A percentile compares a stretch with the other conserved stretches of the same genome.
These are phyloP conservation scores for Chenopodium formosanum DNA, from an alignment of 148 eudicot species.

Conservation along the genomic window DNA sequence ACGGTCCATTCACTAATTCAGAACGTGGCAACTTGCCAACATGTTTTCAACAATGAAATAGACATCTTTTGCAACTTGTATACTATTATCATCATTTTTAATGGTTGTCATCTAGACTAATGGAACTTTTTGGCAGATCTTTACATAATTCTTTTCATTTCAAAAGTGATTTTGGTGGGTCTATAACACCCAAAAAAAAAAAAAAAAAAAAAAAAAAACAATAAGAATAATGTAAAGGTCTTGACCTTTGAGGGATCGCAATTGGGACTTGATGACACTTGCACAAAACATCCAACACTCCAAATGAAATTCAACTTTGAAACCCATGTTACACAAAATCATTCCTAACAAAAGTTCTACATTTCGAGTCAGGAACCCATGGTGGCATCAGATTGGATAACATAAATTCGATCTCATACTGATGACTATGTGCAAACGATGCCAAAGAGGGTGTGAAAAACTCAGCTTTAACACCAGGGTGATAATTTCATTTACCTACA, in stretches of 20 bases:
- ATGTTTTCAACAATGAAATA: neutral
- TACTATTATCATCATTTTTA: neutral
- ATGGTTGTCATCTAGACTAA: neutral
- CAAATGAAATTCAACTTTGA: conserved; percentile 13
- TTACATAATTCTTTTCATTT: no score
- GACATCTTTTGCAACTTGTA: neutral
- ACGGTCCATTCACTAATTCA: neutral
- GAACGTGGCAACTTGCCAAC: neutral
- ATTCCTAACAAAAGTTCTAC: conserved; percentile 5
- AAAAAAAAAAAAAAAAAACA: neutral
- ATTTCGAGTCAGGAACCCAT: conserved; percentile 18
- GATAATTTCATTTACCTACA: conserved; percentile 25
- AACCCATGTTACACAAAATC: conserved; percentile 12
- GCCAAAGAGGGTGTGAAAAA: conserved; percentile 7
- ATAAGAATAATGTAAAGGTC: neutral
- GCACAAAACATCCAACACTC: conserved; percentile 3
- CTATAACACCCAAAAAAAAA: neutral
- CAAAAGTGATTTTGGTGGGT: no score
- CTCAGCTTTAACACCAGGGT: conserved; percentile 6
- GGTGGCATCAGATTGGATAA: conserved; percentile 9
- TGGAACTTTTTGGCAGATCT: no score
- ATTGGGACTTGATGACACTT: neutral
- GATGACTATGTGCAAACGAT: conserved; percentile 28
- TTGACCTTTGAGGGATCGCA: neutral
- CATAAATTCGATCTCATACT: neutral